A percentile compares a stretch with the other conserved stretches of the same genome.
phyloP scores from a whole-genome alignment of 1,139 yeast genomes.

The Magnusiomyces tetraspermus region DNA sequence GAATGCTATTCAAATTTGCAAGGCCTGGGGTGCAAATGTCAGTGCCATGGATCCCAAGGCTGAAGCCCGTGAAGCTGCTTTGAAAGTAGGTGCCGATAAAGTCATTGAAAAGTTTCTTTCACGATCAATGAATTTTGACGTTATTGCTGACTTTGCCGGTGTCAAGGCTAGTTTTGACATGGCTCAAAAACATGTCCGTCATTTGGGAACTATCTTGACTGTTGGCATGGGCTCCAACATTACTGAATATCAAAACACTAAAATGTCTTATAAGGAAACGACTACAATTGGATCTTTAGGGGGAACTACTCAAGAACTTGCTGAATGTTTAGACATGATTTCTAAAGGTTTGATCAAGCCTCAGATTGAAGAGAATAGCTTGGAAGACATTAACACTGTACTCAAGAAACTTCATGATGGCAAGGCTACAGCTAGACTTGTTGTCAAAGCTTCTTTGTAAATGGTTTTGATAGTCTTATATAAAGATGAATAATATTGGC shows the following conservation, averaged over 20 bases:
- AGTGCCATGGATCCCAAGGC: constrained; percentile 38
- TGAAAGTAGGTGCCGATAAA: constrained; percentile 38
- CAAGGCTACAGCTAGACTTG: constrained; percentile 39
- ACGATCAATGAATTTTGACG: constrained; percentile 21
- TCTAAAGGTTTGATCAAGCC: constrained; percentile 38
- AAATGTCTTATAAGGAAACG: constrained; percentile 36
- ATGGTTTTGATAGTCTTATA: too few species aligned
- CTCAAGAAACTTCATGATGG: constrained; percentile 36
- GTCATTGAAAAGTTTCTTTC: constrained; percentile 32
- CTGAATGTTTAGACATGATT: constrained; percentile 40
- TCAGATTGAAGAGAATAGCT: constrained; percentile 21
- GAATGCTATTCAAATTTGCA: constrained; percentile 42
- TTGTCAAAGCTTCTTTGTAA: constrained; percentile 26
- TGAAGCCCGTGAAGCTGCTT: constrained; percentile 31
- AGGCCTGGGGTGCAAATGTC: constrained; percentile 35
- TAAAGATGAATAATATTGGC: too few species aligned
- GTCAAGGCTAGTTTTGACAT: constrained; percentile 31
- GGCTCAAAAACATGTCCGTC: constrained; percentile 29
- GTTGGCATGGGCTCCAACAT: constrained; percentile 39
- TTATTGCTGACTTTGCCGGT: constrained; percentile 42
- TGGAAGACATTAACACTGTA: constrained; percentile 35
- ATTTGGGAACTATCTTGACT: constrained; percentile 36
- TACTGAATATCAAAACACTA: constrained; percentile 30
- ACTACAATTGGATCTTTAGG: constrained; percentile 39
- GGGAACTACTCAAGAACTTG: constrained; percentile 40